Evolutionary conservation across 75 land plant genomes (phyloP).

Genomic region (Larix kaempferi): DNA sequence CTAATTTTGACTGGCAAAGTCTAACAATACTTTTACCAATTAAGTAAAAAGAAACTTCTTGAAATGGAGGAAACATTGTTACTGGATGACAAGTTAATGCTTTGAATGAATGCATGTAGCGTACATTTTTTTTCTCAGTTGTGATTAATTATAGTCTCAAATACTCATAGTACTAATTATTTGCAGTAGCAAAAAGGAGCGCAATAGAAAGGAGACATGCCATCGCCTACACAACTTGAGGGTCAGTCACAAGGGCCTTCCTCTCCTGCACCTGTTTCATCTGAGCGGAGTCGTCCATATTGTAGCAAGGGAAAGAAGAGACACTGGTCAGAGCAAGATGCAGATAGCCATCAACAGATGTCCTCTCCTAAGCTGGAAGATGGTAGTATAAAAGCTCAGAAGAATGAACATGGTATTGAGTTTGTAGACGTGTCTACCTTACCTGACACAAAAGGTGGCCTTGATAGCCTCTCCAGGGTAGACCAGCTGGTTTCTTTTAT

Average conservation of each 20-base stretch:
- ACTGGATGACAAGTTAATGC: neutral
- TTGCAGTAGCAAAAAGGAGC: conserved; percentile 5
- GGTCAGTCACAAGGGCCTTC: conserved; percentile 12
- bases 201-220: conserved; percentile 7
- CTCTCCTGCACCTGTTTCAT: conserved; percentile 3
- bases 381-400: conserved; percentile 2
- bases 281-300: conserved; percentile 2
- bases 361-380: conserved; percentile 6
- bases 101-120: neutral
- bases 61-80: neutral
- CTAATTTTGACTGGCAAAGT: neutral
- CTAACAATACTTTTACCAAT: neutral
- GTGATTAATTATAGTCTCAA: neutral
- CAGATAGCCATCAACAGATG: conserved; percentile 1
- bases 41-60: neutral
- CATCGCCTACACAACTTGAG: neutral
- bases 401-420: neutral
- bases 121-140: neutral
- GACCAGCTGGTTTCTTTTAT: neutral
- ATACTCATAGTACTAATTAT: neutral
- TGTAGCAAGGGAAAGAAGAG: conserved; percentile 7
- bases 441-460: conserved; percentile 1
- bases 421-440: neutral
- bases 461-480: neutral
- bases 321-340: conserved; percentile 3